Conservation (phyloP, 1,139 yeast species). For the Diutina neorugosa region DNA sequence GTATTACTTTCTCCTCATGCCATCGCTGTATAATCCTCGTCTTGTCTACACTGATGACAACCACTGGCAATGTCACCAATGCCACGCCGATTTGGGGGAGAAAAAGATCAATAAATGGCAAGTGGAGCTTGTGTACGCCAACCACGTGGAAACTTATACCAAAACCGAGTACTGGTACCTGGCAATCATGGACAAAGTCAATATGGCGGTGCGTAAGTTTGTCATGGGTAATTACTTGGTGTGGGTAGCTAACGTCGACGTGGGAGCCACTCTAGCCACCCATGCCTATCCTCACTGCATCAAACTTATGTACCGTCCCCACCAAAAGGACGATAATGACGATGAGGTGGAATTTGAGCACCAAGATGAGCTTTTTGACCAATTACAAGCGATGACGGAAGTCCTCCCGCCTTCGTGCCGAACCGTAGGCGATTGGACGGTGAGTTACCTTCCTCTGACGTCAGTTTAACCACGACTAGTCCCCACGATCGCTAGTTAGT, state of each 20-base stretch:
- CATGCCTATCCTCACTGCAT: not conserved
- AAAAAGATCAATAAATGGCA: not conserved
- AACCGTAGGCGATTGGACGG: not conserved
- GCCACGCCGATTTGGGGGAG: not conserved
- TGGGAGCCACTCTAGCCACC: not conserved
- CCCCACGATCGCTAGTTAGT: too few relatives aligned
- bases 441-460: not conserved
- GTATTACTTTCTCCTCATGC: not conserved
- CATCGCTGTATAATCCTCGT: not conserved
- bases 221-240: not conserved
- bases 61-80: not conserved
- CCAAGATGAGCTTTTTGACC: not conserved
- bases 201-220: constrained; percentile 1
- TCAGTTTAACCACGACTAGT: too few relatives aligned
- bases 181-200: not conserved
- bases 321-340: not conserved
- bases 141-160: not conserved
- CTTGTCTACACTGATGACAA: not conserved
- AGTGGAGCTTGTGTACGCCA: not conserved
- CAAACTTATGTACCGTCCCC: not conserved
- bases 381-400: not conserved
- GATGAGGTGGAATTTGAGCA: not conserved
- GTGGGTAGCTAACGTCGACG: not conserved
- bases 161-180: not conserved
- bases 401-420: not conserved